Evolutionary conservation across 352 stramenopile species (phyloP), one percentile per base, ranked within the genome.

Genomic region (Globisporangium canariense): DNA sequence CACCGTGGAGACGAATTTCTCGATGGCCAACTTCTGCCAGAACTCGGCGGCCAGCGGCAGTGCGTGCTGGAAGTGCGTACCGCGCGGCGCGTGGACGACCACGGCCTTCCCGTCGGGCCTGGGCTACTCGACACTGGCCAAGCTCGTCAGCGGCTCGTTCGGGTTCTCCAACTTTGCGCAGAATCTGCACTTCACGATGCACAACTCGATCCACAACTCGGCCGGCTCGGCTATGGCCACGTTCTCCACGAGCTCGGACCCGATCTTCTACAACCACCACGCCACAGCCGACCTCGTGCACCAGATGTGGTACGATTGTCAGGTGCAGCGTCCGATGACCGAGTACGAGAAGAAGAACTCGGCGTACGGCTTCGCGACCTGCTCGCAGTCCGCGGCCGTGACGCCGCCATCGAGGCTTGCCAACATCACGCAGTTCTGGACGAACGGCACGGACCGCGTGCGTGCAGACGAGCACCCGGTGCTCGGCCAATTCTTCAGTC

Each of bases 261-360:
- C 83, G 10, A 80, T 92, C 52, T 94, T 89, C 70, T 92, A 82
- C 73, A 80, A 70, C 57, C 81, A 90, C 54, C 85, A 91, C 32
- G 32, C 32, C 32, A 90, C 75, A 8, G 67, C 82, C 4, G 81
- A 89, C 55, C 71, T 89, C 54, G 68, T 91, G 25, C 76, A 86
- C 25, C 76, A 89, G 61, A 73, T 91, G 50, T 91, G 79, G 59
- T 86, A 76, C 64, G 67, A 88, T 49, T 91, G 81, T 52, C 81
- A 91, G 49, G 80, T 91, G 9, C 76, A 81, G 14, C 73, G 71
- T 1, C 54, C 38, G 10, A 77, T 91, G 71, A 82, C 71, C n/a
- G 69, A 80, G 18, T 54, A 40, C 16, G 74, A 89, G 66, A 88
- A 88, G 63, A 63, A 86, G 64, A 75, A 64, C 2, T 83, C 76